Evolutionary conservation across 805 yeast species (phyloP), one percentile per base, ranked within the genome.

Genomic region (Lipomyces mesembrius): DNA sequence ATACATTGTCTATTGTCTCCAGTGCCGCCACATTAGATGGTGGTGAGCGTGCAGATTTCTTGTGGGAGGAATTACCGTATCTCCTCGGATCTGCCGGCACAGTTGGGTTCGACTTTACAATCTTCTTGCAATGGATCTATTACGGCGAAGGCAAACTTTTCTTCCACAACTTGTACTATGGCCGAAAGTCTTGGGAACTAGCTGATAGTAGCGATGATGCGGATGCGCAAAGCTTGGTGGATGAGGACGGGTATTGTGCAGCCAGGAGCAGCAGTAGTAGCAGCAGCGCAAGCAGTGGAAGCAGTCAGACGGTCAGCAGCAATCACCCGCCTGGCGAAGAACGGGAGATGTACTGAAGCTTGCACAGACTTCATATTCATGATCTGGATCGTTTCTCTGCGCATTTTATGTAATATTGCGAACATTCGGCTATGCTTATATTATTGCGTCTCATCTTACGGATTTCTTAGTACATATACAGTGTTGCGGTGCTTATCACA

Each of bases 81-180:
- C 82, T 94, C 39, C 74, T 92, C 32, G 97, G 98, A 0, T 88
- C 95, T 71, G 84, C 91, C 0, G 97, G 98, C 7, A 92, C 98
- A 0, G 83, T 92, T 22, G 71, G 87, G 2, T 92, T 93, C 77
- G 98, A 93, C 76, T 67, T 87, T 51, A 78, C 85, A 29, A 79
- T 81, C 51, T 72, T 81, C 49, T 60, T 62, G 49, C 83, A 81
- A 67, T 71, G 75, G 72, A 58, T 68, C 20, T 37, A 58, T 20
- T 70, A 65, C 53, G 70, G 72, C 22, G 72, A 70, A 37, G 71
- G 73, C 9, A 61, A 61, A n/a, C 43, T 39, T 17, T 68, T 57
- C 35, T 67, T 67, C 58, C 66, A 67, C 49, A 62, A 65, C 22
- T 52, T 61, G 35, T 66, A 64, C 37, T 64, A 66, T 35, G 70